Evolutionary conservation across 495 filamentous ascomycete species (phyloP).

Genomic region (Neurospora sp.): DNA sequence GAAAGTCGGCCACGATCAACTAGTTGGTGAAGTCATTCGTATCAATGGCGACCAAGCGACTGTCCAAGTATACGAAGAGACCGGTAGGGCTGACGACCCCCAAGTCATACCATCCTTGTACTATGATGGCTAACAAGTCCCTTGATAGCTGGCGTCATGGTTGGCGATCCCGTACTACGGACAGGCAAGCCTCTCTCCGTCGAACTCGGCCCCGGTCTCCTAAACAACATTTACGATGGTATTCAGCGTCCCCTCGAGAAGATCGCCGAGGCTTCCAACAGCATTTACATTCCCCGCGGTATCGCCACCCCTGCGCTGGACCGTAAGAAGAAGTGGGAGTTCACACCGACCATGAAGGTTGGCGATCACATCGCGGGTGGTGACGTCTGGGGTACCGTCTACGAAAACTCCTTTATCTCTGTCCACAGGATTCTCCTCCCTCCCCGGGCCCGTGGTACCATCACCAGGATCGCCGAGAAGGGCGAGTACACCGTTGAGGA

Average conservation of each 20-base stretch:
- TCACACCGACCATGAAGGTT: slow-evolving; percentile 80
- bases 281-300: slow-evolving; percentile 96
- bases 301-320: slow-evolving; percentile 82
- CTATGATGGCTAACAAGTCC: not conserved
- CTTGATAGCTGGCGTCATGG: slow-evolving; percentile 73
- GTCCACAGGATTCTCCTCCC: slow-evolving; percentile 96
- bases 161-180: slow-evolving; percentile 83
- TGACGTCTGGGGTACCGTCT: slow-evolving; percentile 87
- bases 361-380: slow-evolving; percentile 95
- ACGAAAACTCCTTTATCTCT: slow-evolving; percentile 90
- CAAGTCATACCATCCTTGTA: slow-evolving; percentile 6
- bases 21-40: slow-evolving; percentile 96
- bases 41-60: slow-evolving; percentile 92
- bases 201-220: slow-evolving; percentile 90
- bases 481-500: slow-evolving; percentile 91
- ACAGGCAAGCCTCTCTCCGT: slow-evolving; percentile 95
- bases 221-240: slow-evolving; percentile 99
- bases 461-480: slow-evolving; percentile 78
- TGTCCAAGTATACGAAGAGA: slow-evolving; percentile 98
- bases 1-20: slow-evolving; percentile 75
- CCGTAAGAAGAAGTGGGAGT: slow-evolving; percentile 89
- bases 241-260: slow-evolving; percentile 89
- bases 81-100: slow-evolving; percentile 46
- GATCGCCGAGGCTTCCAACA: slow-evolving; percentile 64
- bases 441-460: slow-evolving; percentile 79